Evolutionary conservation across 1,284 basidiomycete species (phyloP), one percentile per base, ranked within the genome.

Genomic region (Trichosporon sp.): DNA sequence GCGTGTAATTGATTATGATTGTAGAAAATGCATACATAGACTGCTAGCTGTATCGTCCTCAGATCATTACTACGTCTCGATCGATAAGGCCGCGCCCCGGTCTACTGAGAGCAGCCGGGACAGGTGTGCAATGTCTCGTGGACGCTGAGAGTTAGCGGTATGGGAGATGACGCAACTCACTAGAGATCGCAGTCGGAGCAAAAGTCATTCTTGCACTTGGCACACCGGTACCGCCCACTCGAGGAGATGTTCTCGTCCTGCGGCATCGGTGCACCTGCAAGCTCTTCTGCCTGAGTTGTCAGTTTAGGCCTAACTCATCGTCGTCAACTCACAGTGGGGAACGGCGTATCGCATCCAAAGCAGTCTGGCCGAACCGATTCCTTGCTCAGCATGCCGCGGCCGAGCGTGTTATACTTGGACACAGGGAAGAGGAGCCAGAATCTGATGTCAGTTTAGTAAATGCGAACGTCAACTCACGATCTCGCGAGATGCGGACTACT

Each of bases 401-500:
- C 76, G 60, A 76, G 61, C 10, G 73, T 65, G 11, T 65, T 68
- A 65, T 74, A 74, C 19, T 67, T 67, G 31, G 76, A 71, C 8
- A 77, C 77, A 13, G 74, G 75, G 67, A 77, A 78, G 31, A 76
- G 64, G 57, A 78, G 78, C 75, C 76, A 81, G 69, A 79, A 80
- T 65, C 79, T 78, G 61, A 61, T 0, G 37, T 61, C 19, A 67
- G 62, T 25, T 34, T 0, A 6, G 2, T 25, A 1, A 8, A 2
- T 13, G 19, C 37, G 34, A 27, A 21, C 54, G 2, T 14, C 5
- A 31, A 85, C 90, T 67, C 79, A 93, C 92, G 93, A 96, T 69
- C 95, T 84, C 23, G 95, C 95, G 56, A 99, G 84, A 82, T 99
- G 96, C 6, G 96, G 95, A 62, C 92, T 92, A 81, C 92, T 95